phyloP scores from a whole-genome alignment of 2,329 filamentous ascomycete species.

The Trichoderma sp. region DNA sequence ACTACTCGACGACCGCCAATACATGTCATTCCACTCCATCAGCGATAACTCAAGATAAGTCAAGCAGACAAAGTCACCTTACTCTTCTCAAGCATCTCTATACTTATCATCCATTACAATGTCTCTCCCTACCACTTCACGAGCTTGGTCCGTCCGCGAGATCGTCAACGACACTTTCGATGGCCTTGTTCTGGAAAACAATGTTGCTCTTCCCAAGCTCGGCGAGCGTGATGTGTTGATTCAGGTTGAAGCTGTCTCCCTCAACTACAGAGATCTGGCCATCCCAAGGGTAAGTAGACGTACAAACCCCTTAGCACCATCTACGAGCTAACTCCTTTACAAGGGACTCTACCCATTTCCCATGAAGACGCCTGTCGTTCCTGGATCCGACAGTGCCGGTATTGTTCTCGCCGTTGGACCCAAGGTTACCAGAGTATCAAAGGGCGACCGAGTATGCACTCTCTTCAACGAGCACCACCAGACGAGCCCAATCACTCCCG shows the following conservation, averaged over 20 bases:
- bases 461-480: conserved; percentile 30
- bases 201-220: not conserved
- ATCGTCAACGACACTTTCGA: not conserved
- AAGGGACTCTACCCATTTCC: conserved; percentile 27
- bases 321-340: not conserved
- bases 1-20: not conserved
- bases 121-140: conserved; percentile 4
- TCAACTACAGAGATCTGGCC: conserved; percentile 30
- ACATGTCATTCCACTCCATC: not conserved
- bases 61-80: not conserved
- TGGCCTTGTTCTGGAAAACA: not conserved
- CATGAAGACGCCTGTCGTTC: conserved; percentile 29
- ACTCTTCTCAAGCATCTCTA: not conserved
- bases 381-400: conserved; percentile 53
- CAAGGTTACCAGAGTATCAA: conserved; percentile 50
- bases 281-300: conserved; percentile 1
- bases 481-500: conserved; percentile 36
- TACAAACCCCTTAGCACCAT: not conserved
- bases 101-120: not conserved
- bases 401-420: conserved; percentile 50
- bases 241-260: conserved; percentile 28
- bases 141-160: not conserved
- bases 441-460: conserved; percentile 51
- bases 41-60: not conserved
- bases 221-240: conserved; percentile 22